Conservation (phyloP, 1,284 basidiomycete genomes). For the Ustilago loliicola region DNA sequence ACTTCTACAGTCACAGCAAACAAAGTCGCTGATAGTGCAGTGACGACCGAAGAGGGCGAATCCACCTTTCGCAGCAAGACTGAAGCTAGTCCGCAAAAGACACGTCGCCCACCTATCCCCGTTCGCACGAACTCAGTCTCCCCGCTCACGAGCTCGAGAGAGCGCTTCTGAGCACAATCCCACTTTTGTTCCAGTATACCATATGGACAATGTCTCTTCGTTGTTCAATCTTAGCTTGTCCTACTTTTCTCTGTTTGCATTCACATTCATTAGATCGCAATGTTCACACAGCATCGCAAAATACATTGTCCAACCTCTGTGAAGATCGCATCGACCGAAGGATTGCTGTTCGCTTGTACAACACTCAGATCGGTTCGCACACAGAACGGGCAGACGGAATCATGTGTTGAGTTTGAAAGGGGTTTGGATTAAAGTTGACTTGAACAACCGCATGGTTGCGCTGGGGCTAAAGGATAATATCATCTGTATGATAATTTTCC, state of each 20-base stretch:
- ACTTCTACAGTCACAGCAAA: not conserved
- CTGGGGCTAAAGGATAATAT: slow-evolving; percentile 43
- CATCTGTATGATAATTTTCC: slow-evolving; percentile 66
- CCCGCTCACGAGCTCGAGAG: slow-evolving; percentile 8
- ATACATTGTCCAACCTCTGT: too few species aligned
- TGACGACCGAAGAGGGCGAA: not conserved
- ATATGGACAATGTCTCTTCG: not conserved
- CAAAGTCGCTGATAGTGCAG: not conserved
- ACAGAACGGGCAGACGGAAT: too few species aligned
- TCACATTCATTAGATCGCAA: not conserved
- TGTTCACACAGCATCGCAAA: not conserved
- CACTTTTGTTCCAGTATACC: not conserved
- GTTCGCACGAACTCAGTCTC: slow-evolving; percentile 28
- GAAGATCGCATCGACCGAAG: too few species aligned
- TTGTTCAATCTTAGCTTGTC: not conserved
- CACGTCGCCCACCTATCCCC: slow-evolving; percentile 26
- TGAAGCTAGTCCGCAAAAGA: not conserved
- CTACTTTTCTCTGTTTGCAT: too few species aligned
- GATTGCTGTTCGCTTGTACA: too few species aligned
- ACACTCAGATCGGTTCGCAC: too few species aligned
- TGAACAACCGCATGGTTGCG: too few species aligned
- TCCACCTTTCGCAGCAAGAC: not conserved
- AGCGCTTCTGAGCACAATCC: slow-evolving; percentile 12
- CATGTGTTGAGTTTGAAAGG: not conserved
- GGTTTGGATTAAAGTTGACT: slow-evolving; percentile 1